These are phyloP conservation scores for Mortierella sp. DNA, from an alignment of 371 early-diverging fungal species.

Conservation along the genomic window DNA sequence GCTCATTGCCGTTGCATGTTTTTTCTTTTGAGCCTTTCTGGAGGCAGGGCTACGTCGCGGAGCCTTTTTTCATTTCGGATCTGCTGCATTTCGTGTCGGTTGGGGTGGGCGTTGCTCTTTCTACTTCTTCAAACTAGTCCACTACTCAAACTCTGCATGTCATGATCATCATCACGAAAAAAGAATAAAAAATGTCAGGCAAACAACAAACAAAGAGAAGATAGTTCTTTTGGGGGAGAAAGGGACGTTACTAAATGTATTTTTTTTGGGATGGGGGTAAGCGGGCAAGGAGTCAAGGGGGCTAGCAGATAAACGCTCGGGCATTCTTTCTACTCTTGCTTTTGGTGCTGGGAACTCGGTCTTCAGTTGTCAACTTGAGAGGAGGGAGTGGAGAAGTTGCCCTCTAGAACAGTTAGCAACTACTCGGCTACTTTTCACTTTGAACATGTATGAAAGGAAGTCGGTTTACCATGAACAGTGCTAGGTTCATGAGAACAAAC, in stretches of 20 bases:
- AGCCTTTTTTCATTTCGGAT: neutral
- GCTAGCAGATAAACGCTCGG: neutral
- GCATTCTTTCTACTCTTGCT: neutral
- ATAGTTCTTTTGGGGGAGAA: neutral
- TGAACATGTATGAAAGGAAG: neutral
- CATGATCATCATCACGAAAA: neutral
- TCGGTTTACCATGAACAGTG: neutral
- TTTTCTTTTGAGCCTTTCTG: neutral
- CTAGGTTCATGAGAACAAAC: neutral
- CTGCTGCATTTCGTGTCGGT: neutral
- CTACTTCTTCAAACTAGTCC: no score
- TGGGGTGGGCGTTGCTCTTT: neutral
- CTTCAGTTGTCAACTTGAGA: neutral
- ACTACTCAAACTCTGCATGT: neutral
- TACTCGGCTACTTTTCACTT: neutral
- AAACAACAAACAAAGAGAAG: neutral
- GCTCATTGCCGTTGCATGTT: neutral
- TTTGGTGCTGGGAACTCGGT: neutral
- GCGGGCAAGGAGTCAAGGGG: neutral
- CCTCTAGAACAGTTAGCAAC: neutral
- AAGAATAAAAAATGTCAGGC: neutral
- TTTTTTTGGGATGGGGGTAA: neutral
- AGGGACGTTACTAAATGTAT: neutral
- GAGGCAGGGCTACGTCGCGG: neutral
- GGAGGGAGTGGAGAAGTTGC: no score